Base-by-base conservation (phyloP, 2,329 filamentous ascomycete genomes). In the Neopestalotiopsis sp. region DNA sequence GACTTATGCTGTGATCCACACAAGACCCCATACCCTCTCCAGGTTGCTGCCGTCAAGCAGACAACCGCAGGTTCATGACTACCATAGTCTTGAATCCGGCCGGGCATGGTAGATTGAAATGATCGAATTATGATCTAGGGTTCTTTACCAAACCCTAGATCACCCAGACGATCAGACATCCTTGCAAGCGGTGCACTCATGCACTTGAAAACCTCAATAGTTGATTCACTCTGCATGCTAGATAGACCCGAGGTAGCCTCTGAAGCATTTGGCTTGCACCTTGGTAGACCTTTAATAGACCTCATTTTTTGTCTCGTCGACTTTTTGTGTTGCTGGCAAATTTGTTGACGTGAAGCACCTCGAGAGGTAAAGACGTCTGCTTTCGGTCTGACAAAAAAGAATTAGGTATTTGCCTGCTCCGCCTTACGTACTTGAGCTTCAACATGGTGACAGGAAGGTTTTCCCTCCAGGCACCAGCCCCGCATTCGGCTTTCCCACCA, bases 71-170 rank as follows among this genome's bases (percentile, higher is more conserved):
- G 58, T 30, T 61, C 28, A 20, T 61, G 30, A 61, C 32, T 61
- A 61, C 58, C 58, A 61, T 61, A 61, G 32, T 61, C 58, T 61
- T 61, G 58, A 61, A 30, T 61, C 58, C 58, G 58, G 58, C 58
- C 58, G 32, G 58, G 58, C 34, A 61, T 61, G 58, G 58, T 61
- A 61, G 58, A 61, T 61, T n/a, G 34, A 61, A 61, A 32, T 61
- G 58, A 61, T 61, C 58, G 13, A 9, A 4, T 1, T 30, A 6
- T 61, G 34, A 13, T 61, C 14, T 28, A 1, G 28, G 17, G 28
- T 20, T 34, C 58, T 30, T 24, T 32, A 32, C 32, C n/a, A 61
- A 13, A n/a, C 12, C 58, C 28, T 4, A 13, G 13, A 38, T 30
- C 34, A 14, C 58, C 58, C 30, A 61, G 58, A 0, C 12, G 58